Conservation (phyloP, 1,284 basidiomycete genomes). For the Sporisorium sorghi region DNA sequence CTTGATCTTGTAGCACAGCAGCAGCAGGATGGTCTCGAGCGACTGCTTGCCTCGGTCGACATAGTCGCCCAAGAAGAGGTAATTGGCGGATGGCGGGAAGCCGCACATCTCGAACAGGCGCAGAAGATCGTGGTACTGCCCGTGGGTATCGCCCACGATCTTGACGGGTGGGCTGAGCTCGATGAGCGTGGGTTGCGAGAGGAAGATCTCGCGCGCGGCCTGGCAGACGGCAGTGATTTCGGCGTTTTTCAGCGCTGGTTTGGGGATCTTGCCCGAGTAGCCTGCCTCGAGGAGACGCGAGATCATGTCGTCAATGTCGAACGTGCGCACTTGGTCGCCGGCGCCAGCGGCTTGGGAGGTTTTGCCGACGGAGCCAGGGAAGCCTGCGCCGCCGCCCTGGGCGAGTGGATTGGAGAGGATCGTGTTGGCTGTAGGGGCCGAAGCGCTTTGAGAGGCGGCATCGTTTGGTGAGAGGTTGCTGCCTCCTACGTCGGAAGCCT, state of each 20-base stretch:
- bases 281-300: constrained; percentile 94
- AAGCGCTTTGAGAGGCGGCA: constrained; percentile 28
- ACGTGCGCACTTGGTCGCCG: constrained; percentile 70
- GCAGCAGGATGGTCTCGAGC: constrained; percentile 94
- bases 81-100: constrained; percentile 96
- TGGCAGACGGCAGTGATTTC: constrained; percentile 96
- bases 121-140: constrained; percentile 97
- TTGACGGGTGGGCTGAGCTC: constrained; percentile 98
- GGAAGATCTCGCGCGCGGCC: constrained; percentile 95
- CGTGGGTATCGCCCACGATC: constrained; percentile 99
- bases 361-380: constrained; percentile 38
- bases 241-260: constrained; percentile 94
- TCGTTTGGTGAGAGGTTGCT: constrained; percentile 28
- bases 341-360: constrained; percentile 35
- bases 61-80: constrained; percentile 98
- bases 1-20: constrained; percentile 96
- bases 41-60: constrained; percentile 99
- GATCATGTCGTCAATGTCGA: constrained; percentile 99
- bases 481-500: constrained; percentile 15
- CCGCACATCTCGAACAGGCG: constrained; percentile 99
- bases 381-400: constrained; percentile 29
- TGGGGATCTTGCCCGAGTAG: constrained; percentile 97
- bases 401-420: constrained; percentile 55
- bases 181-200: constrained; percentile 95
- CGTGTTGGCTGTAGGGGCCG: constrained; percentile 36